Base-by-base conservation (phyloP, 176 grass and related monocot species). In the Luzula sylvatica region DNA sequence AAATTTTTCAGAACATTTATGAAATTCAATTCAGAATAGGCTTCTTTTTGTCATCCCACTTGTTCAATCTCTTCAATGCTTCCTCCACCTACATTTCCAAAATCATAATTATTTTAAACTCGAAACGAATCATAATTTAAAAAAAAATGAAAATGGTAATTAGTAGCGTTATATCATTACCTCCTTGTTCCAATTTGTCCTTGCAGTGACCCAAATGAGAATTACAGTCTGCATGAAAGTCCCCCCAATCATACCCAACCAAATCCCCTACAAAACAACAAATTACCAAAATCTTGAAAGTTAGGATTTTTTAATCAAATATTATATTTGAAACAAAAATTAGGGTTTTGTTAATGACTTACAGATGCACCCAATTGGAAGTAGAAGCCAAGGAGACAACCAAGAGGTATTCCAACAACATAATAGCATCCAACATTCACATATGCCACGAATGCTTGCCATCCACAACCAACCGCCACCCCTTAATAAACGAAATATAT, bases 381-480 rank as follows among this genome's bases (percentile, higher is more conserved):
- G 24, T 65, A 26, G 30, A 94, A 94, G 1, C 88, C 88, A 0
- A 94, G 75, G 22, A 94, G 44, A 24, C 23, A 55, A 12, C 88
- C 88, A 23, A 83, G 67, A 11, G 88, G 88, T 18, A 94, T 80
- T 5, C 88, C 88, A 1, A 94, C 60, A 3, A 94, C 55, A 41
- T 94, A 94, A 50, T 94, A 94, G 39, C 82, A 94, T 11, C 82
- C 78, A 4, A 94, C 73, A 63, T 94, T 94, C 15, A 94, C 88
- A 12, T 94, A 94, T 22, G 88, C 88, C 45, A 94, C 88, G 30
- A 94, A 87, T 20, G 81, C 54, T 77, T 94, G 88, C 82, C 88
- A 94, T 38, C 88, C 88, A 74, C 88, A 94, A 11, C 88, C 88
- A 67, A 94, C 88, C 23, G 88, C 88, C 20, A 94, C 88, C 59